Evolutionary conservation across 306 rosid species (phyloP).

Genomic region (peach (Prunus persica)): DNA sequence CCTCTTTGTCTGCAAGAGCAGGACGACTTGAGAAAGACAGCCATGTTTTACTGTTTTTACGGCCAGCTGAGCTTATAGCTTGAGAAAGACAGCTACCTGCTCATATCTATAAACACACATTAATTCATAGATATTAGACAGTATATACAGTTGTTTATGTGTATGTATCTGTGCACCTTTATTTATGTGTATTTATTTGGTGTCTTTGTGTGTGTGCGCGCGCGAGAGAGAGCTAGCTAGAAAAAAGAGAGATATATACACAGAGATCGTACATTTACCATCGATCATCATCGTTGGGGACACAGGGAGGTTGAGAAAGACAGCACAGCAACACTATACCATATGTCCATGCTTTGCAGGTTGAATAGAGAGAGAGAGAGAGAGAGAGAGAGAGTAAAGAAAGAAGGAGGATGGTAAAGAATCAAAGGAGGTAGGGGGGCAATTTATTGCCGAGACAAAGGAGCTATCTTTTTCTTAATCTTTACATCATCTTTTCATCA

Average conservation of each 20-base stretch:
- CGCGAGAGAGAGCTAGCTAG: slow-evolving; percentile 5
- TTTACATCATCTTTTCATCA: slow-evolving; percentile 49
- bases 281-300: not conserved
- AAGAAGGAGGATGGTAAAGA: slow-evolving; percentile 24
- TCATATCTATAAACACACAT: too few relatives aligned
- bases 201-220: not conserved
- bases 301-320: slow-evolving; percentile 51
- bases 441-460: slow-evolving; percentile 50
- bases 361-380: not conserved
- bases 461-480: slow-evolving; percentile 43
- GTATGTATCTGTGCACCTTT: not conserved
- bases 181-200: not conserved
- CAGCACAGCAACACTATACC: slow-evolving; percentile 43
- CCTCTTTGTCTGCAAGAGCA: not conserved
- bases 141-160: not conserved
- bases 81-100: slow-evolving; percentile 34
- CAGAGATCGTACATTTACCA: slow-evolving; percentile 21
- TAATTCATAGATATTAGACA: too few relatives aligned
- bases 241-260: slow-evolving; percentile 3
- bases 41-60: slow-evolving; percentile 17
- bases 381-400: slow-evolving; percentile 27
- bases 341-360: not conserved
- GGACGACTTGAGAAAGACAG: slow-evolving; percentile 40
- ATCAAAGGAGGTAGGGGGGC: slow-evolving; percentile 23
- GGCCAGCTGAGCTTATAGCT: not conserved